Conservation (phyloP, 202 grass and related monocot species). For the Tripidium arundinaceum region DNA sequence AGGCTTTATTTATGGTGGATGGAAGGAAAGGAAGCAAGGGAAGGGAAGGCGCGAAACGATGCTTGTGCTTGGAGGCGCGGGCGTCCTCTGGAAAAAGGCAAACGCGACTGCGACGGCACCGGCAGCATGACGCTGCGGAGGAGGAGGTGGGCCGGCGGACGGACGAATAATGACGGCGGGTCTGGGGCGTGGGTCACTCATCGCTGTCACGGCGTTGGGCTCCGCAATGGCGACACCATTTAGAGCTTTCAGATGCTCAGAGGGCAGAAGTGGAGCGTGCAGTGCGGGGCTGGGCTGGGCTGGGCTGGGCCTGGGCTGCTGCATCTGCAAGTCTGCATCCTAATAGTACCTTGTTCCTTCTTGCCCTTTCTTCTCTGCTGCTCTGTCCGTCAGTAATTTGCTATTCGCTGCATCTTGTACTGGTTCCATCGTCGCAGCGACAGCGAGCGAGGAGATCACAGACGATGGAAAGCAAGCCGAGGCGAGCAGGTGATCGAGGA, state of each 20-base stretch:
- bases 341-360: background rate
- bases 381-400: background rate
- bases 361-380: background rate
- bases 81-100: background rate
- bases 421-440: background rate
- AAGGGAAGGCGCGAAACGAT: background rate
- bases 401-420: background rate
- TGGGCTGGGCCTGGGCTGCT: too few relatives aligned
- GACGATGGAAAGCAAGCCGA: background rate
- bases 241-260: background rate
- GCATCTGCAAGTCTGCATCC: too few relatives aligned
- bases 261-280: background rate
- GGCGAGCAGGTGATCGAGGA: background rate
- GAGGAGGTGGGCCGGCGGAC: background rate
- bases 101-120: background rate
- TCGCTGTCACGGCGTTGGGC: background rate
- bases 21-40: background rate
- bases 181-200: background rate
- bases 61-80: background rate
- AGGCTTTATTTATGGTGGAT: background rate
- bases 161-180: background rate
- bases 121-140: background rate
- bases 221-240: background rate
- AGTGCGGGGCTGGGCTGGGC: too few relatives aligned
- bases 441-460: background rate